Percentiles rank a stretch among this genome's conserved stretches.
phyloP scores from a whole-genome alignment of 768 basidiomycete species.

The Hortiboletus campestris region DNA sequence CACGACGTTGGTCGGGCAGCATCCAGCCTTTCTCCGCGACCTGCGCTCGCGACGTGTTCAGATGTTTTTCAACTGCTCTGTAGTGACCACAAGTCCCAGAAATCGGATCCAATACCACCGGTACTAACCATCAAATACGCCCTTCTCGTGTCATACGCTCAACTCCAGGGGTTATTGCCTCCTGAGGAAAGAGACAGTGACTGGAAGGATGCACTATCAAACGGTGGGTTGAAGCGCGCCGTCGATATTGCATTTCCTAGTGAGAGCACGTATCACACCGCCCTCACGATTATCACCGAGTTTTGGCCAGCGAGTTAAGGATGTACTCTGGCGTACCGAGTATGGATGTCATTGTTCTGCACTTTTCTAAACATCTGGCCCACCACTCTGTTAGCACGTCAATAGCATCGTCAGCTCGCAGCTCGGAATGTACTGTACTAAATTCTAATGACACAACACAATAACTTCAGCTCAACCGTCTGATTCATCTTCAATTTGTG shows the following conservation, averaged over 20 bases:
- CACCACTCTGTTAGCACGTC: background rate
- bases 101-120: conserved; percentile 3
- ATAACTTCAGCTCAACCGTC: conserved; percentile 14
- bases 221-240: conserved; percentile 24
- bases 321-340: background rate
- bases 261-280: conserved; percentile 25
- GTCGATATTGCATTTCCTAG: conserved; percentile 28
- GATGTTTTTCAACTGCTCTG: conserved; percentile 31
- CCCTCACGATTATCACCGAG: conserved; percentile 19
- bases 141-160: conserved; percentile 39
- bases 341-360: background rate
- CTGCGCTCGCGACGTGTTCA: conserved; percentile 19
- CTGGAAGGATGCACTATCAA: conserved; percentile 32
- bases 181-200: conserved; percentile 31
- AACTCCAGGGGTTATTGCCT: conserved; percentile 31
- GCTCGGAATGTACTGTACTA: background rate
- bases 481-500: conserved; percentile 30
- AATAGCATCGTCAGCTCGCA: background rate
- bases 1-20: conserved; percentile 15
- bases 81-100: conserved; percentile 9
- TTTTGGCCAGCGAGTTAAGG: conserved; percentile 15
- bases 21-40: conserved; percentile 25
- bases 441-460: background rate
- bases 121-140: conserved; percentile 35
- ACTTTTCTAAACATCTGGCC: too few species aligned